phyloP scores from a whole-genome alignment of 2,329 filamentous ascomycete species.

The Xylaria sp. region DNA sequence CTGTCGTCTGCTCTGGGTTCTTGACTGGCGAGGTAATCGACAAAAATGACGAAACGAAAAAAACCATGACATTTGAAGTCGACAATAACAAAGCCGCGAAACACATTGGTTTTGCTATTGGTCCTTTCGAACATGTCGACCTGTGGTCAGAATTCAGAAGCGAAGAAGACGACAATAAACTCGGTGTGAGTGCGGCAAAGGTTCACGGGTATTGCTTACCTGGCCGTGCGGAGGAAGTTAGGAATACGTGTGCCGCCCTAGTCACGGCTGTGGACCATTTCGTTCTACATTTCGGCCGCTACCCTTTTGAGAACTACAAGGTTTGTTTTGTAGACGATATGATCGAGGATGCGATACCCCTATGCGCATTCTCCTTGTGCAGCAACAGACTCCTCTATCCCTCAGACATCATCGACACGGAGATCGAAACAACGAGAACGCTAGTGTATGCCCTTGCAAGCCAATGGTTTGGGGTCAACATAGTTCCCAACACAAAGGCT shows the following conservation, averaged over 20 bases:
- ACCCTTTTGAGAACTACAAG: constrained; percentile 91
- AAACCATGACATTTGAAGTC: constrained; percentile 85
- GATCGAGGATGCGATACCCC: constrained; percentile 72
- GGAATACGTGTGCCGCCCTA: constrained; percentile 84
- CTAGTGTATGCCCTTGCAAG: constrained; percentile 84
- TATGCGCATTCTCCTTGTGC: constrained; percentile 85
- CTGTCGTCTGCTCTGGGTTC: constrained; percentile 88
- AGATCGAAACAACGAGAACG: constrained; percentile 79
- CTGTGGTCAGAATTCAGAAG: constrained; percentile 84
- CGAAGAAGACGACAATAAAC: constrained; percentile 87
- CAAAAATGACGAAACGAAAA: constrained; percentile 77
- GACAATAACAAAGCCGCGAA: constrained; percentile 78
- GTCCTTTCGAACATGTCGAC: constrained; percentile 93
- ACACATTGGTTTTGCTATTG: constrained; percentile 91
- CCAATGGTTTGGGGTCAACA: constrained; percentile 94
- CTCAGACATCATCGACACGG: constrained; percentile 81
- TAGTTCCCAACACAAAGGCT: constrained; percentile 78
- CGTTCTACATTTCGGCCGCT: constrained; percentile 84
- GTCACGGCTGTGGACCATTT: constrained; percentile 91
- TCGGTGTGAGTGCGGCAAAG: constrained; percentile 86
- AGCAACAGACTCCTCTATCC: constrained; percentile 86
- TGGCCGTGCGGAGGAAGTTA: constrained; percentile 78
- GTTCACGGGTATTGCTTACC: constrained; percentile 92
- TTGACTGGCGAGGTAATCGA: constrained; percentile 83
- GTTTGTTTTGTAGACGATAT: constrained; percentile 94